phyloP scores from a whole-genome alignment of 2,329 filamentous ascomycete genomes.

The Fusarium verticillioides region DNA sequence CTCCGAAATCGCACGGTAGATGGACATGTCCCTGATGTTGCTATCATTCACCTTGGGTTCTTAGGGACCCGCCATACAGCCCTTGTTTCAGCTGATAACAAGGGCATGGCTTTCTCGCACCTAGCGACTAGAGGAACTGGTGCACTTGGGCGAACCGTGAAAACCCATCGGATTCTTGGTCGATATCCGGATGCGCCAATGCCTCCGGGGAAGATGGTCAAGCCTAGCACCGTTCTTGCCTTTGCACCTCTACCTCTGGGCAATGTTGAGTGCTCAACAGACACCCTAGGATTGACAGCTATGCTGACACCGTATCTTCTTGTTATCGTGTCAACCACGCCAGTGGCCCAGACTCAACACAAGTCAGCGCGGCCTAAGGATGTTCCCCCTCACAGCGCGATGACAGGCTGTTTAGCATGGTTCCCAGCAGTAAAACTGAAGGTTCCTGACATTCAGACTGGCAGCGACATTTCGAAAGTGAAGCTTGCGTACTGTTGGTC shows the following conservation, averaged over 20 bases:
- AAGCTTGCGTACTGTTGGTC: slow-evolving; percentile 99
- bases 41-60: slow-evolving; percentile 93
- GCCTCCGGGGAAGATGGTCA: slow-evolving; percentile 74
- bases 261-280: slow-evolving; percentile 91
- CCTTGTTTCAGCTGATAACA: slow-evolving; percentile 92
- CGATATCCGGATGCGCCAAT: slow-evolving; percentile 81
- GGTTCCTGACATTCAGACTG: slow-evolving; percentile 72
- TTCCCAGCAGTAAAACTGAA: slow-evolving; percentile 96
- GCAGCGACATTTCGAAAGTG: slow-evolving; percentile 77
- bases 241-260: slow-evolving; percentile 91
- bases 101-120: slow-evolving; percentile 98
- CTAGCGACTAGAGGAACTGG: slow-evolving; percentile 92
- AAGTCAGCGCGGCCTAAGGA: slow-evolving; percentile 94
- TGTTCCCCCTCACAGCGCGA: slow-evolving; percentile 85
- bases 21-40: slow-evolving; percentile 82
- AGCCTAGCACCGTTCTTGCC: slow-evolving; percentile 93
- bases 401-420: slow-evolving; percentile 96
- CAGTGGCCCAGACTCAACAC: slow-evolving; percentile 94
- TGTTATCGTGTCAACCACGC: slow-evolving; percentile 97
- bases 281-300: slow-evolving; percentile 89
- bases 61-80: slow-evolving; percentile 93
- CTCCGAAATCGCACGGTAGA: slow-evolving; percentile 75
- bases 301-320: slow-evolving; percentile 95
- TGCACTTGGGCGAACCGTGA: slow-evolving; percentile 84
- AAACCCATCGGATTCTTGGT: slow-evolving; percentile 89